These are phyloP conservation scores for Populus tomentosa DNA, from an alignment of 441 rosid genomes.

Conservation along the genomic window DNA sequence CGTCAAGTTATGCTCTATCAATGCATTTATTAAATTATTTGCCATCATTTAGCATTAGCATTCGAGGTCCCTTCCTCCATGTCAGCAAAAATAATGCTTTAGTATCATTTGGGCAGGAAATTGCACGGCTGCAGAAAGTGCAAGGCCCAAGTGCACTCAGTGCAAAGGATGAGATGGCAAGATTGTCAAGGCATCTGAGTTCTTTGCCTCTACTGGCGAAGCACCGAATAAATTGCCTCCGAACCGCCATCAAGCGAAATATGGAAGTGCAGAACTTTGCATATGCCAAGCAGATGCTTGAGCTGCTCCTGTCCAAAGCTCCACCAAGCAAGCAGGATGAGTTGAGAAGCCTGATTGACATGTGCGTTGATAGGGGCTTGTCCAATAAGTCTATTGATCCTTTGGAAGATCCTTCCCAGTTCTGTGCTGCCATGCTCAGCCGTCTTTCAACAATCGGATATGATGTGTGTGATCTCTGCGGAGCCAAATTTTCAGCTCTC, in stretches of 20 bases:
- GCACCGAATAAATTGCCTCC: slow-evolving; percentile 93
- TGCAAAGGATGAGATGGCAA: slow-evolving; percentile 98
- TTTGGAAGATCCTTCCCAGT: slow-evolving; percentile 88
- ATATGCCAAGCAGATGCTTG: slow-evolving; percentile 94
- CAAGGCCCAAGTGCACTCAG: slow-evolving; percentile 94
- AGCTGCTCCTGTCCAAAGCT: slow-evolving; percentile 92
- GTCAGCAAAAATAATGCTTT: background rate
- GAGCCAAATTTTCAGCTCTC: slow-evolving; percentile 92
- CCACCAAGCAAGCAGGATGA: slow-evolving; percentile 92
- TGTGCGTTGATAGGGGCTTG: slow-evolving; percentile 83
- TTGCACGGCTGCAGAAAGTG: slow-evolving; percentile 75
- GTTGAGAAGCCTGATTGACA: slow-evolving; percentile 74
- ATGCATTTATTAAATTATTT: background rate
- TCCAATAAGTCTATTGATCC: slow-evolving; percentile 96
- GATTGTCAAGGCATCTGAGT: slow-evolving; percentile 87
- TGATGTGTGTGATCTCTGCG: slow-evolving; percentile 94
- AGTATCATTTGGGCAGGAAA: slow-evolving; percentile 56
- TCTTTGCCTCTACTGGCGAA: slow-evolving; percentile 89
- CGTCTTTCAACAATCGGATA: slow-evolving; percentile 94
- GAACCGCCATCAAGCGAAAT: slow-evolving; percentile 91
- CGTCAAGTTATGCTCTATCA: background rate
- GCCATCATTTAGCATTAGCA: background rate
- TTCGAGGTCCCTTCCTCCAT: background rate
- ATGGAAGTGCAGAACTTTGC: slow-evolving; percentile 98
- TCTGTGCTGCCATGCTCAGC: slow-evolving; percentile 93